Conservation (phyloP, 257 asterid genomes). For the Lantana camara region DNA sequence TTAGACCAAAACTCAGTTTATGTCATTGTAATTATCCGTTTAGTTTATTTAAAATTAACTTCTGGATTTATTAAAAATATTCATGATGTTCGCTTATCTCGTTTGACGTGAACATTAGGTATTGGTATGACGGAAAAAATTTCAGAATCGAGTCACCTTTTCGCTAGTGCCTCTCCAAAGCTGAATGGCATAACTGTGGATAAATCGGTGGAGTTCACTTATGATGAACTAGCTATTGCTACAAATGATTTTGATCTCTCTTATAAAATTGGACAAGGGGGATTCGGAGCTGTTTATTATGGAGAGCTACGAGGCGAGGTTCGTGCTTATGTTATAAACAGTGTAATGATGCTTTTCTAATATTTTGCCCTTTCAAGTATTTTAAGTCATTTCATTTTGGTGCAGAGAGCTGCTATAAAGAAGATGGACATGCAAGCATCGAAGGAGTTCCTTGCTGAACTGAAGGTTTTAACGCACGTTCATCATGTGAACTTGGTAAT, state of each 20-base stretch:
- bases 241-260: conserved; percentile 56
- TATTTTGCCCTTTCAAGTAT: background rate
- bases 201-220: conserved; percentile 76
- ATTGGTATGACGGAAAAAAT: conserved; percentile 32
- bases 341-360: background rate
- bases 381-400: background rate
- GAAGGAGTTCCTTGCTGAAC: conserved; percentile 78
- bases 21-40: too few relatives aligned
- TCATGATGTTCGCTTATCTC: background rate
- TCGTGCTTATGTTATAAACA: conserved; percentile 23
- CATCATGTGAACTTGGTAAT: conserved; percentile 92
- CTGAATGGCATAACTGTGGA: conserved; percentile 69
- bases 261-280: conserved; percentile 86
- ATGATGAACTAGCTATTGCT: conserved; percentile 71
- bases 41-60: background rate
- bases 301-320: conserved; percentile 91
- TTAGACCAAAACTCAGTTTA: too few relatives aligned
- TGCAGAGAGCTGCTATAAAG: conserved; percentile 81
- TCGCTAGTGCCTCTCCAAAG: conserved; percentile 40
- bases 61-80: background rate
- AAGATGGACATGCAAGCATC: conserved; percentile 95
- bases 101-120: conserved; percentile 35
- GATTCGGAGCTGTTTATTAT: conserved; percentile 76
- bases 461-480: conserved; percentile 79
- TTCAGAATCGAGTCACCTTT: conserved; percentile 44